Evolutionary conservation across 2,329 filamentous ascomycete genomes (phyloP).

Genomic region (Talaromyces marneffei): DNA sequence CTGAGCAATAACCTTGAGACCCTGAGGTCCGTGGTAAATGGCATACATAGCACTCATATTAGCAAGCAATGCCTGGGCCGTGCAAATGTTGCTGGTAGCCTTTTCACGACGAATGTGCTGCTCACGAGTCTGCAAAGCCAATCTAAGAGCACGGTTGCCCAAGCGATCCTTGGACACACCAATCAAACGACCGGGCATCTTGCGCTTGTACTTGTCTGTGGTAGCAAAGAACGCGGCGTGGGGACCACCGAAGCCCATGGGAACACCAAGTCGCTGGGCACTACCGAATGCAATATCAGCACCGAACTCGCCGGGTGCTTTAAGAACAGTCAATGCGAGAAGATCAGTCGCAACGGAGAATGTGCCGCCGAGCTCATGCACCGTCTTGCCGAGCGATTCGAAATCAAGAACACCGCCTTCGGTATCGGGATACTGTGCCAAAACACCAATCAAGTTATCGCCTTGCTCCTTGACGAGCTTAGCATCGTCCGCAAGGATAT

Average conservation of each 20-base stretch:
- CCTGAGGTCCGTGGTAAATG: conserved; percentile 82
- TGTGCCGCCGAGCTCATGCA: conserved; percentile 71
- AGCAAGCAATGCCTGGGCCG: conserved; percentile 83
- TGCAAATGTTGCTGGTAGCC: conserved; percentile 96
- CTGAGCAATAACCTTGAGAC: conserved; percentile 76
- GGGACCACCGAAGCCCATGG: conserved; percentile 87
- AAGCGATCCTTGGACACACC: conserved; percentile 87
- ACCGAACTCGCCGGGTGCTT: conserved; percentile 87
- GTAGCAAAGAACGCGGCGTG: conserved; percentile 96
- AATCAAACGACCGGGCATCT: conserved; percentile 85
- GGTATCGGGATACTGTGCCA: conserved; percentile 94
- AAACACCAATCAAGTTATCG: conserved; percentile 76
- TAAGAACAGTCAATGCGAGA: conserved; percentile 77
- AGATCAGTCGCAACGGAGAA: conserved; percentile 87
- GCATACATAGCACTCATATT: conserved; percentile 97
- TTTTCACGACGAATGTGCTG: conserved; percentile 96
- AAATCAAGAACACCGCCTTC: conserved; percentile 75
- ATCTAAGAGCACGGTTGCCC: conserved; percentile 71
- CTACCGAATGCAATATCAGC: conserved; percentile 94
- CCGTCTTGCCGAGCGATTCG: conserved; percentile 63
- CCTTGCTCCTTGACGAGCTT: conserved; percentile 67
- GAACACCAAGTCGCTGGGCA: conserved; percentile 85
- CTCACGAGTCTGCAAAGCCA: conserved; percentile 87
- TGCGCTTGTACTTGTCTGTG: conserved; percentile 84
- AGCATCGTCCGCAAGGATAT: conserved; percentile 61